Percentiles rank a stretch among this genome's conserved stretches.
phyloP scores from a whole-genome alignment of 1,139 yeast genomes.

The Suhomyces bokatorum region DNA sequence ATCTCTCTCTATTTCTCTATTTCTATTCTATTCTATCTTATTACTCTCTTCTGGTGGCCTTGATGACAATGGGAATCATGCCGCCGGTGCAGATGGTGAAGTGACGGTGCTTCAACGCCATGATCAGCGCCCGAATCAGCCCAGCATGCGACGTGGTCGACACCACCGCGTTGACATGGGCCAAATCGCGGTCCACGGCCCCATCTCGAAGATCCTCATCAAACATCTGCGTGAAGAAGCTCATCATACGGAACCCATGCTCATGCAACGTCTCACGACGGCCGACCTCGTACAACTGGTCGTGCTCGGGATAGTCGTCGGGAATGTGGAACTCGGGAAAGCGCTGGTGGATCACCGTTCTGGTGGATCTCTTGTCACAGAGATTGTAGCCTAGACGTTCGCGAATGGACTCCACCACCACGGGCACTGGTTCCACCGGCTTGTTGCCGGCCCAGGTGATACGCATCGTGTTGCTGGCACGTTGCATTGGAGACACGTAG shows the following conservation, averaged over 20 bases:
- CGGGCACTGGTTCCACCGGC: slow-evolving; percentile 15
- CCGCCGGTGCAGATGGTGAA: slow-evolving; percentile 36
- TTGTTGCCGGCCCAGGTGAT: slow-evolving; percentile 25
- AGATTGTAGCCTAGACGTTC: slow-evolving; percentile 22
- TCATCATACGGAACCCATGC: slow-evolving; percentile 23
- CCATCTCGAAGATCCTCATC: slow-evolving; percentile 22
- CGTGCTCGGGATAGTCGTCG: slow-evolving; percentile 22
- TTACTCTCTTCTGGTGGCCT: slow-evolving; percentile 21
- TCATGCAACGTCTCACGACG: slow-evolving; percentile 22
- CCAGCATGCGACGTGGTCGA: slow-evolving; percentile 32
- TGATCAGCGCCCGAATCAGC: slow-evolving; percentile 24
- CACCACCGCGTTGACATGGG: slow-evolving; percentile 18
- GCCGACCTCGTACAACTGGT: slow-evolving; percentile 17
- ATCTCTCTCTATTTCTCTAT: background rate
- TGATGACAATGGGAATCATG: slow-evolving; percentile 28
- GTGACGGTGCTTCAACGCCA: slow-evolving; percentile 25
- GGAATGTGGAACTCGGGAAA: slow-evolving; percentile 32
- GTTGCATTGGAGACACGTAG: slow-evolving; percentile 27
- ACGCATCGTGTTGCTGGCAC: slow-evolving; percentile 24
- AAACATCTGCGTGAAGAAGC: slow-evolving; percentile 23
- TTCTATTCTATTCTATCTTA: no score
- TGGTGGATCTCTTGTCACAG: slow-evolving; percentile 31
- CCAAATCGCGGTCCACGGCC: slow-evolving; percentile 17
- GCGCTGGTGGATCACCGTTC: slow-evolving; percentile 35
- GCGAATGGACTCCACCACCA: slow-evolving; percentile 17